phyloP scores from a whole-genome alignment of 345 rosid species.

The Hibiscus syriacus region DNA sequence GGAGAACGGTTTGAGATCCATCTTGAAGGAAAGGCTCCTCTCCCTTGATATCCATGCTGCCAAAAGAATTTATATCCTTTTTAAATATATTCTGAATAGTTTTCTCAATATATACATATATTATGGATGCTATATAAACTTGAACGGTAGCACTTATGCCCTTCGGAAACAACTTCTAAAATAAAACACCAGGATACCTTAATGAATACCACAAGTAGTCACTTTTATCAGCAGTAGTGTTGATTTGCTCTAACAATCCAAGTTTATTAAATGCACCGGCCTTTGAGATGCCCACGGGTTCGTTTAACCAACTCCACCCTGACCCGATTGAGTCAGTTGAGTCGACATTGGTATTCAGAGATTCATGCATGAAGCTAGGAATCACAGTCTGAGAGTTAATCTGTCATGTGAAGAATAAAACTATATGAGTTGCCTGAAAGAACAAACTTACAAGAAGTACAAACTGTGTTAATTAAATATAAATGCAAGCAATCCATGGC shows the following conservation, averaged over 20 bases:
- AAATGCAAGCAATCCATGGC: too few relatives aligned
- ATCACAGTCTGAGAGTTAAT: conserved; percentile 57
- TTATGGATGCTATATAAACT: too few relatives aligned
- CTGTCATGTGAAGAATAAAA: conserved; percentile 28
- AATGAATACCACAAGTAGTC: conserved; percentile 92
- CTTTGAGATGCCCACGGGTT: conserved; percentile 81
- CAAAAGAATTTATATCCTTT: neutral
- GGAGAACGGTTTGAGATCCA: conserved; percentile 69
- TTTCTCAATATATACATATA: too few relatives aligned
- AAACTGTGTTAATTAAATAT: too few relatives aligned
- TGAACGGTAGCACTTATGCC: neutral
- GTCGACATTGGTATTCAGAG: conserved; percentile 33
- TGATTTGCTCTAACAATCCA: conserved; percentile 82
- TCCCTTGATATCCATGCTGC: conserved; percentile 44
- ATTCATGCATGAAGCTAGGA: conserved; percentile 40
- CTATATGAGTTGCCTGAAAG: neutral
- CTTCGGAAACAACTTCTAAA: neutral
- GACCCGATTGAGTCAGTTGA: conserved; percentile 40
- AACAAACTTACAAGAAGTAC: neutral
- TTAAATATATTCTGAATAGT: neutral
- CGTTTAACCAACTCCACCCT: conserved; percentile 70
- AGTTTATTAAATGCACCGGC: conserved; percentile 44
- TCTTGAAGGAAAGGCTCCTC: conserved; percentile 51
- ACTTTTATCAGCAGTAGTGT: conserved; percentile 76
- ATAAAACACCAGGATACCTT: conserved; percentile 37